A percentile compares a stretch with the other conserved stretches of the same genome.
phyloP scores from a whole-genome alignment of 208 protist species.

The Phytomonas sp. region DNA sequence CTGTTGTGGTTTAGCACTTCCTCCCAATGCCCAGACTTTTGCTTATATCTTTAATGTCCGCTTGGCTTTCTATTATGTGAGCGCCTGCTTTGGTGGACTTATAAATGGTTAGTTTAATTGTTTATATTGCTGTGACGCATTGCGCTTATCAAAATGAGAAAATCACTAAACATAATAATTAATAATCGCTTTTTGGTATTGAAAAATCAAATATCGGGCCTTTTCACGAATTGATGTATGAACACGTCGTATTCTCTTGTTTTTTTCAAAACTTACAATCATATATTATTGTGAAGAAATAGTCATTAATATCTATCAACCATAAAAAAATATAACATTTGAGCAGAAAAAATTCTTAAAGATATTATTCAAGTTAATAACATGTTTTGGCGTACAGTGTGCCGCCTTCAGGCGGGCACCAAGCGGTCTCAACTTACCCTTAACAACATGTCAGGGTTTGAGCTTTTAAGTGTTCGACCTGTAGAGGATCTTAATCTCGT shows the following conservation, averaged over 20 bases:
- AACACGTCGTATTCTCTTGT: slow-evolving; percentile 12
- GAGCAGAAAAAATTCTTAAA: slow-evolving; percentile 6
- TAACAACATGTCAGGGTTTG: slow-evolving; percentile 61
- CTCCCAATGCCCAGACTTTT: background rate
- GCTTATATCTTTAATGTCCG: too few species aligned
- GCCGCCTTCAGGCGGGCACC: slow-evolving; percentile 19
- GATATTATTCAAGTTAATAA: background rate
- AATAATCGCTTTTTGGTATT: background rate
- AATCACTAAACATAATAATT: background rate
- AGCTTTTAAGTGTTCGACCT: slow-evolving; percentile 29
- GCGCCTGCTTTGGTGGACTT: background rate
- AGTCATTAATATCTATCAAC: background rate
- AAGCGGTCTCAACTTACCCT: slow-evolving; percentile 21
- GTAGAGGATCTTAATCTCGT: slow-evolving; percentile 76
- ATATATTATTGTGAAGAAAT: slow-evolving; percentile 1
- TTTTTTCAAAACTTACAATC: background rate
- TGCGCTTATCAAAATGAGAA: background rate
- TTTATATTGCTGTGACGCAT: background rate
- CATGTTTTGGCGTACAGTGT: slow-evolving; percentile 51
- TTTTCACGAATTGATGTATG: slow-evolving; percentile 12
- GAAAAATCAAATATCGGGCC: slow-evolving; percentile 9
- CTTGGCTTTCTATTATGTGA: background rate
- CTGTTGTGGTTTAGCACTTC: background rate
- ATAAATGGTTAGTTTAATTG: background rate
- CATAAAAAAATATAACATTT: slow-evolving; percentile 6